Conservation (phyloP, 139 green algal genomes). For the Micractinium sp. region DNA sequence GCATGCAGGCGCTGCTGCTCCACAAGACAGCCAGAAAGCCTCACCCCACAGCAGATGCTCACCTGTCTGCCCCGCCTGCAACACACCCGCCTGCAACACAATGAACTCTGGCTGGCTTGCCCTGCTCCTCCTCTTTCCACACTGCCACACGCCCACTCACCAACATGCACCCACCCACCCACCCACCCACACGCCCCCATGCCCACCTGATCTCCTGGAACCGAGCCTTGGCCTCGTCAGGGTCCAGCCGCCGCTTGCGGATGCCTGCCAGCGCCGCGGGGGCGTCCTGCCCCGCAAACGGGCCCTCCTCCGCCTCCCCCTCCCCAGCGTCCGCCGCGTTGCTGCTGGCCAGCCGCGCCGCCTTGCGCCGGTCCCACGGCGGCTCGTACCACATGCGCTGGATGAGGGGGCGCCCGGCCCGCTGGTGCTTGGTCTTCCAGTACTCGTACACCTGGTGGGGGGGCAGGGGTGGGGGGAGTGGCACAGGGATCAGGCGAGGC, state of each 20-base stretch:
- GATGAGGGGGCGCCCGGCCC: slow-evolving; percentile 51
- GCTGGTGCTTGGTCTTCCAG: slow-evolving; percentile 85
- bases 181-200: not conserved
- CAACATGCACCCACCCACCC: not conserved
- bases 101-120: not conserved
- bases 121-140: not conserved
- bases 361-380: slow-evolving; percentile 49
- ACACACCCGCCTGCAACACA: not conserved
- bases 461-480: no score
- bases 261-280: slow-evolving; percentile 37
- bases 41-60: not conserved
- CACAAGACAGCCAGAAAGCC: not conserved
- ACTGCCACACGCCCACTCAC: not conserved
- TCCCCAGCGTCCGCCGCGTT: slow-evolving; percentile 16
- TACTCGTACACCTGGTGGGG: slow-evolving; percentile 84
- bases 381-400: slow-evolving; percentile 64
- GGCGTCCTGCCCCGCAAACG: slow-evolving; percentile 49
- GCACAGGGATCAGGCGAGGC: no score
- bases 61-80: not conserved
- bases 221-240: slow-evolving; percentile 29
- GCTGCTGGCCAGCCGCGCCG: slow-evolving; percentile 14
- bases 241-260: slow-evolving; percentile 42
- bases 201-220: slow-evolving; percentile 43
- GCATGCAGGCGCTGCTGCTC: not conserved
- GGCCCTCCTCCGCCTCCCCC: slow-evolving; percentile 2